A percentile compares a stretch with the other conserved stretches of the same genome.
Conservation (phyloP, 305 asterid genomes). For the Plantago coronopus region DNA sequence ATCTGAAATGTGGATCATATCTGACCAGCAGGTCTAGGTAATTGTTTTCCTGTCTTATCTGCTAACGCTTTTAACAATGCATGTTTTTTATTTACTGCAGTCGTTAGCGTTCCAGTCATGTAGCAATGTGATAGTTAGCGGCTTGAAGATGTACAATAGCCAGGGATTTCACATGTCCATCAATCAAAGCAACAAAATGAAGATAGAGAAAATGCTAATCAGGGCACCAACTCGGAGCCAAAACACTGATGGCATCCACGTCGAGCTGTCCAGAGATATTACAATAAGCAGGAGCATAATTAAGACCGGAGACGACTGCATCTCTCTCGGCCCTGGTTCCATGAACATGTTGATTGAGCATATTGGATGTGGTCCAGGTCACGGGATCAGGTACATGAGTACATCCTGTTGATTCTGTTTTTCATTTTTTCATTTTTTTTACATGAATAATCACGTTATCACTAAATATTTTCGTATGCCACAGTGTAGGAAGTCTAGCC, state of each 20-base stretch:
- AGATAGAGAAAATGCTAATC: slow-evolving; percentile 37
- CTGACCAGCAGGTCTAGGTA: too few species aligned
- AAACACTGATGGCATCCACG: slow-evolving; percentile 70
- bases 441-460: not conserved
- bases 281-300: slow-evolving; percentile 38
- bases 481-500: slow-evolving; percentile 69
- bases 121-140: slow-evolving; percentile 40
- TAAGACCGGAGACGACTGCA: slow-evolving; percentile 73
- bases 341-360: slow-evolving; percentile 50
- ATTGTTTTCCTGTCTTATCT: too few species aligned
- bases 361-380: slow-evolving; percentile 82
- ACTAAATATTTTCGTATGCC: not conserved
- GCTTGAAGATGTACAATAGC: slow-evolving; percentile 49
- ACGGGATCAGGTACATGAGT: slow-evolving; percentile 61
- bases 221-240: slow-evolving; percentile 75
- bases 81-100: slow-evolving; percentile 32
- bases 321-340: slow-evolving; percentile 64
- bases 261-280: slow-evolving; percentile 44
- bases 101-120: slow-evolving; percentile 55
- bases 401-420: not conserved
- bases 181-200: slow-evolving; percentile 38
- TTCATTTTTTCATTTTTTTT: not conserved
- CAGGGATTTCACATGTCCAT: slow-evolving; percentile 52
- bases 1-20: too few species aligned
- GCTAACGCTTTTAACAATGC: too few species aligned